Base-by-base conservation (phyloP, 202 grass and related monocot genomes). In the Sporobolus alterniflorus region DNA sequence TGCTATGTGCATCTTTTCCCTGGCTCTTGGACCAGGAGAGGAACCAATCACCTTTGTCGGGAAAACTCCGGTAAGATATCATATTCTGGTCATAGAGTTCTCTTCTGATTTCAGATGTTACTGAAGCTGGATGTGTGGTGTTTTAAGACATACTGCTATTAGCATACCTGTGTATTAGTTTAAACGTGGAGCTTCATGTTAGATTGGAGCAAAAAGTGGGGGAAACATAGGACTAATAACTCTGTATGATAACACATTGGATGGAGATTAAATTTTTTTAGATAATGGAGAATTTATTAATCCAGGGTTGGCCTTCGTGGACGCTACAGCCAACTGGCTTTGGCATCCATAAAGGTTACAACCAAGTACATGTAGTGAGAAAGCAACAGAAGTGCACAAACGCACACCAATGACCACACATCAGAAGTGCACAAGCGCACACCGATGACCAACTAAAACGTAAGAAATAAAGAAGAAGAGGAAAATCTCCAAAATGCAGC, bases 1-100 rank as follows among this genome's bases (percentile, higher is more conserved):
- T 92, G 93, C 96, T 61, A 94, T 96, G 89, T 96, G 96, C 81
- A 94, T 96, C 46, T 99, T 96, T 92, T 96, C 96, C 64, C 91
- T 96, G 87, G 91, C 91, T 89, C 93, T 99, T 89, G 96, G 89
- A 78, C 96, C 93, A 55, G 72, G 73, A 74, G 86, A 90, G 32
- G 96, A 96, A 67, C 93, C 96, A 43, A 84, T 96, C 77, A 91
- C 93, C 64, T 96, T 99, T 79, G 59, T 92, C 46, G 93, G 96
- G 26, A 99, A 94, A 87, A 99, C 93, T 87, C 70, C 42, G 52
- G 96, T 99, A 90, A 66, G 52, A 76, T 71, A 3, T 15, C 14
- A 46, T 71, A 62, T 73, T 73, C 46, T 67, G 13, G 71, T 85
- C 20, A 48, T 86, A 28, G 32, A 46, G 56, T 84, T 86, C 83